Evolutionary conservation across 768 basidiomycete species (phyloP).

Genomic region (Pisolithus tinctorius): DNA sequence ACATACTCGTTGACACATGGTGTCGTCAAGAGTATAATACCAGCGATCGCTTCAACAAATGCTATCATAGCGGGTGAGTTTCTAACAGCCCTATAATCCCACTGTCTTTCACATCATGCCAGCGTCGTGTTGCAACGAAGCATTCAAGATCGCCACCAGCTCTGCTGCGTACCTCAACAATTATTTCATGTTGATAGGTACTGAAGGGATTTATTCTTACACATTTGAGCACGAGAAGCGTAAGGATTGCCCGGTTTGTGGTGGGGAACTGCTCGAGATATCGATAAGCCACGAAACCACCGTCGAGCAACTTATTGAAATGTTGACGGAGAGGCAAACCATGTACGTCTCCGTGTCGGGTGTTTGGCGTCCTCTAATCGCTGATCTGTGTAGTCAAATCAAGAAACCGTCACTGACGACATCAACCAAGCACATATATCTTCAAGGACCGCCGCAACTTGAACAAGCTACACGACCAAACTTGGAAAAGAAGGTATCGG

Average conservation of each 20-base stretch:
- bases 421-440: constrained; percentile 72
- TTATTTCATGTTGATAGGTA: constrained; percentile 98
- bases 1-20: constrained; percentile 98
- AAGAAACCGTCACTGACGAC: constrained; percentile 91
- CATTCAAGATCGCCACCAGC: constrained; percentile 96
- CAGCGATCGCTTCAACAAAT: constrained; percentile 97
- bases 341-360: constrained; percentile 52
- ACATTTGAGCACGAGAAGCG: constrained; percentile 95
- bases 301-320: constrained; percentile 83
- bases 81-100: background rate
- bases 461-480: constrained; percentile 89
- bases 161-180: constrained; percentile 93
- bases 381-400: constrained; percentile 64
- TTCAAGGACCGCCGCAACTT: constrained; percentile 89
- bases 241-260: constrained; percentile 94
- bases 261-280: constrained; percentile 79
- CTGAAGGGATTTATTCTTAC: constrained; percentile 93
- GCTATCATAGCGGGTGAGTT: constrained; percentile 88
- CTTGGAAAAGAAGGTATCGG: constrained; percentile 77
- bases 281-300: constrained; percentile 65
- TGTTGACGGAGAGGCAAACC: constrained; percentile 80
- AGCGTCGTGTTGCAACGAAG: constrained; percentile 98
- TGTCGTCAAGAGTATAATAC: constrained; percentile 99
- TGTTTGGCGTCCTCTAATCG: constrained; percentile 7
- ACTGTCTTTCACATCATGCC: constrained; percentile 5